Conservation (phyloP, 768 basidiomycete species). For the Lepiota subincarnata region DNA sequence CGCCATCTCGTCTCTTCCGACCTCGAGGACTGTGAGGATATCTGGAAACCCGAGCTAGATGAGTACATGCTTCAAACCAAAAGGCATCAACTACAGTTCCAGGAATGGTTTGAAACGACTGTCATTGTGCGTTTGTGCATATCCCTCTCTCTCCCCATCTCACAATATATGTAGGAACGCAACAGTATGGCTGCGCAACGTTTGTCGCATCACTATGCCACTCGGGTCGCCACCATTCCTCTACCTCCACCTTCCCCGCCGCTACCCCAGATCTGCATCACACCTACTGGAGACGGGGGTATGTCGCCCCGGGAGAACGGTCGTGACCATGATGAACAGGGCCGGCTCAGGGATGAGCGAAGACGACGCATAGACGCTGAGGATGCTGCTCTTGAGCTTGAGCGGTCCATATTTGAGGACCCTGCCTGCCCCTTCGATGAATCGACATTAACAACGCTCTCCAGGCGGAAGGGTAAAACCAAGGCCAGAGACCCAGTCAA, state of each 20-base stretch:
- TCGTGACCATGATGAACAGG: slow-evolving; percentile 26
- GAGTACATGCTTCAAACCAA: slow-evolving; percentile 71
- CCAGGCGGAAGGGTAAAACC: slow-evolving; percentile 29
- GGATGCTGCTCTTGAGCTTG: slow-evolving; percentile 55
- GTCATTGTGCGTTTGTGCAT: slow-evolving; percentile 43
- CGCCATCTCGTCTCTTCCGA: slow-evolving; percentile 63
- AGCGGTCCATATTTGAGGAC: slow-evolving; percentile 50
- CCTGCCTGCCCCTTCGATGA: slow-evolving; percentile 6
- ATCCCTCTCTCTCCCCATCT: slow-evolving; percentile 4
- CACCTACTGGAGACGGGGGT: neutral
- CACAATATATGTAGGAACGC: slow-evolving; percentile 50
- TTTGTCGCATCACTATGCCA: slow-evolving; percentile 56
- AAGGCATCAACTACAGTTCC: slow-evolving; percentile 68
- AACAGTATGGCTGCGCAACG: slow-evolving; percentile 58
- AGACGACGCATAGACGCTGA: slow-evolving; percentile 34
- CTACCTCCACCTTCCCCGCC: slow-evolving; percentile 29
- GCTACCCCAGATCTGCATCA: slow-evolving; percentile 13
- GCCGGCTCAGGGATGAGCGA: slow-evolving; percentile 18
- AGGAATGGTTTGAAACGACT: slow-evolving; percentile 68
- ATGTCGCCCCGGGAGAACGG: slow-evolving; percentile 20
- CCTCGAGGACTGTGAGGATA: slow-evolving; percentile 74
- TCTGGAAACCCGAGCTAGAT: slow-evolving; percentile 69
- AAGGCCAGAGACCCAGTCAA: slow-evolving; percentile 49
- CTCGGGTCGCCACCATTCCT: slow-evolving; percentile 44
- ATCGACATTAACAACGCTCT: slow-evolving; percentile 10